Conservation (phyloP, 1,284 basidiomycete species). For the Cutaneotrichosporon cavernicola region DNA sequence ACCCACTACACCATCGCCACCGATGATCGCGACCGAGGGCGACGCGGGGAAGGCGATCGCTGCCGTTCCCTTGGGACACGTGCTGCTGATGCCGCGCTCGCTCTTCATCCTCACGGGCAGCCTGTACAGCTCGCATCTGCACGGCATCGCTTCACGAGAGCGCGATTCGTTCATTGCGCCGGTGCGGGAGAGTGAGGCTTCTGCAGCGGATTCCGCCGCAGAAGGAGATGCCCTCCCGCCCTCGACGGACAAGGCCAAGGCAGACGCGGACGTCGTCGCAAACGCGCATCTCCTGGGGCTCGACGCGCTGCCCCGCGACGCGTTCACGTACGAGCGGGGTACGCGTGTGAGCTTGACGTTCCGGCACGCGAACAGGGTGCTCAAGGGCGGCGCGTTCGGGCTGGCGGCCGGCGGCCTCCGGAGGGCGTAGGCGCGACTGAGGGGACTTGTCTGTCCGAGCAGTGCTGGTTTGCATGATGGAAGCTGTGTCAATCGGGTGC, state of each 20-base stretch:
- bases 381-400: conserved; percentile 44
- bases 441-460: neutral
- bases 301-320: conserved; percentile 56
- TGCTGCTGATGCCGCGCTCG: conserved; percentile 79
- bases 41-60: conserved; percentile 59
- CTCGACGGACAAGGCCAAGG: conserved; percentile 24
- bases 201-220: neutral
- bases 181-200: neutral
- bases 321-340: conserved; percentile 57
- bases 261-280: conserved; percentile 55
- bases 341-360: conserved; percentile 81
- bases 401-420: conserved; percentile 13
- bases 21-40: conserved; percentile 34
- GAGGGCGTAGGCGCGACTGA: neutral
- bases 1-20: conserved; percentile 44
- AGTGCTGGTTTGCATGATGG: neutral
- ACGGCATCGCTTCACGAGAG: conserved; percentile 64
- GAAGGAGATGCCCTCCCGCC: neutral
- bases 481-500: neutral
- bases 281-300: conserved; percentile 60
- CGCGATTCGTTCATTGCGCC: conserved; percentile 11
- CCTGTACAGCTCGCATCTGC: conserved; percentile 69
- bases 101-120: conserved; percentile 69
- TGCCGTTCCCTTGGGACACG: conserved; percentile 63
- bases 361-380: conserved; percentile 71